Evolutionary conservation across 73 alveolate species (phyloP), one percentile per base, ranked within the genome.

Genomic region (Halteria grandinella): DNA sequence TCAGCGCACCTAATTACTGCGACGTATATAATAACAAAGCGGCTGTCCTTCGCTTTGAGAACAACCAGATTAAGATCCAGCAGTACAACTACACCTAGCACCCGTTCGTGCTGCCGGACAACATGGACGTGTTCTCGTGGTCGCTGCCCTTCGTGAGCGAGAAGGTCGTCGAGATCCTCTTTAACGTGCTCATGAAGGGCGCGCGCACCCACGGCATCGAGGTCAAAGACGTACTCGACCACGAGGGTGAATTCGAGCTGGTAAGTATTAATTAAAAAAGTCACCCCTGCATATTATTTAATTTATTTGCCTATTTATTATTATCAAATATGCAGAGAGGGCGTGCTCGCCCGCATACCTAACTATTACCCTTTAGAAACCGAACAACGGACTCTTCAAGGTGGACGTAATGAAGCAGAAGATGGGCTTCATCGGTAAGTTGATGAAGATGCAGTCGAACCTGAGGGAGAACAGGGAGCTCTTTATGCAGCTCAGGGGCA

Each of bases 401-500:
- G 49, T 40, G 15, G 81, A 66, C 27, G 69, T 45, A 8, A 18
- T 66, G 8, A 66, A 66, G 52, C 36, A 6, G 45, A 66, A 66
- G 36, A 20, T 66, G 23, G 52, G 81, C 14, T 43, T 45, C 21
- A 48, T 66, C 24, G 64, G 69, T 1, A 40, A 45, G 21, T 39
- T 87, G 81, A 58, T 84, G 85, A 83, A 51, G 41, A 87, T 87
- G 91, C 69, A 72, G 62, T 79, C 91, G 7, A 90, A 88, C 33
- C 55, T 91, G 53, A 91, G 96, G 59, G 81, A 91, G 45, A 93
- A 93, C 58, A 84, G 91, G 50, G 98, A 95, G 76, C 58, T 86
- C 10, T 91, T 96, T 27, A 91, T 90, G 41, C 71, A 93, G 59
- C 85, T 96, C 55, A 96, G 93, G 72, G 99, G 99, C 10, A 85